A percentile compares a stretch with the other conserved stretches of the same genome.
Evolutionary conservation across 768 basidiomycete species (phyloP).

Genomic region (Suillus lakei): DNA sequence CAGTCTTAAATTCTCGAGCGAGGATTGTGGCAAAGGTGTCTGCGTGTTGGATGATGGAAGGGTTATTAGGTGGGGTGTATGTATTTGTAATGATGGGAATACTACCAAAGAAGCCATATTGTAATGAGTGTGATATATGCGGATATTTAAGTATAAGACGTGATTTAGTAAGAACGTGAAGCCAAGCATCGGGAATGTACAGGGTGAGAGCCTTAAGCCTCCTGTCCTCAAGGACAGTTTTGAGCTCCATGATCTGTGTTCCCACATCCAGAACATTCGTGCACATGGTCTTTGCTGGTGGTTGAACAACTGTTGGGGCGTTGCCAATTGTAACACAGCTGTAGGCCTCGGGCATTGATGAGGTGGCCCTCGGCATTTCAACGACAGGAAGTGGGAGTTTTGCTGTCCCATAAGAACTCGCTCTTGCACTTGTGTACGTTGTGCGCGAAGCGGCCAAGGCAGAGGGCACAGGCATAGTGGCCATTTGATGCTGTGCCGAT

Average conservation of each 20-base stretch:
- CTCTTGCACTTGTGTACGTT: constrained; percentile 26
- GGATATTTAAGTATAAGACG: constrained; percentile 35
- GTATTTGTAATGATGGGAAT: constrained; percentile 26
- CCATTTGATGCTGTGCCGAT: not conserved
- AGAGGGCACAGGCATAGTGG: constrained; percentile 33
- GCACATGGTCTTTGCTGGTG: constrained; percentile 26
- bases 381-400: constrained; percentile 14
- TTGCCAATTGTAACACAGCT: constrained; percentile 45
- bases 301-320: constrained; percentile 27
- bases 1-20: constrained; percentile 21
- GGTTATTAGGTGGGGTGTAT: constrained; percentile 37
- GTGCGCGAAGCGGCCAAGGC: constrained; percentile 36
- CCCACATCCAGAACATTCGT: constrained; percentile 51
- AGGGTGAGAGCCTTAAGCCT: constrained; percentile 33
- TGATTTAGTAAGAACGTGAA: constrained; percentile 16
- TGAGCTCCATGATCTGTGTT: constrained; percentile 42
- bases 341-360: constrained; percentile 21
- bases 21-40: not conserved
- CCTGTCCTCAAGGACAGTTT: constrained; percentile 39
- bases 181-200: constrained; percentile 38
- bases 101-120: constrained; percentile 35
- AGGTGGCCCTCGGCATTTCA: constrained; percentile 24
- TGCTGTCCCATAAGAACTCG: constrained; percentile 26
- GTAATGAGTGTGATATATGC: constrained; percentile 24
- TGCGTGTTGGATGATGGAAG: constrained; percentile 20